Evolutionary conservation across 441 rosid genomes (phyloP).

Genomic region (Erodium texanum): DNA sequence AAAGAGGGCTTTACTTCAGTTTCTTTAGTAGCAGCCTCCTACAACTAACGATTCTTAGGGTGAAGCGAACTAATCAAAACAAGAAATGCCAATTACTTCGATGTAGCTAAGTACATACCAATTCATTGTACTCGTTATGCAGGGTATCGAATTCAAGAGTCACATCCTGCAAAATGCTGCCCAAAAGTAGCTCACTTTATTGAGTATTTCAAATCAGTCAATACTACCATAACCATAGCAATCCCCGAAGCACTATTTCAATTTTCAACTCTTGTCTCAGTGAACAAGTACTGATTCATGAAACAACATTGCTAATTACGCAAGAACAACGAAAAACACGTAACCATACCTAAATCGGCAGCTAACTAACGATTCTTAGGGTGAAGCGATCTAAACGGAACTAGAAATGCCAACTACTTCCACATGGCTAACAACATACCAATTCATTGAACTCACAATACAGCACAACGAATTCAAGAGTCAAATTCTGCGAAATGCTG

Average conservation of each 20-base stretch:
- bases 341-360: no score
- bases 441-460: no score
- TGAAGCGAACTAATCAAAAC: slow-evolving; percentile 8
- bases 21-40: slow-evolving; percentile 42
- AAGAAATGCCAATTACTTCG: slow-evolving; percentile 5
- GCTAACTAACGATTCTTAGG: no score
- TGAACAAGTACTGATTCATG: background rate
- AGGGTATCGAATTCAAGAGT: slow-evolving; percentile 44
- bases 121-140: slow-evolving; percentile 38
- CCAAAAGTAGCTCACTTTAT: slow-evolving; percentile 13
- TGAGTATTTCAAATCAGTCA: background rate
- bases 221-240: background rate
- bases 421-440: no score
- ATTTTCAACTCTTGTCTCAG: background rate
- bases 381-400: no score
- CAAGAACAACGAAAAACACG: no score
- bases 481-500: no score
- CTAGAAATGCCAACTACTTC: no score
- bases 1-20: slow-evolving; percentile 35
- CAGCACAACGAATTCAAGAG: no score
- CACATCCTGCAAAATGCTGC: slow-evolving; percentile 72
- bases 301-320: background rate
- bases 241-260: no score
- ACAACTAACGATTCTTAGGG: slow-evolving; percentile 23
- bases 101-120: slow-evolving; percentile 42